A percentile compares a stretch with the other conserved stretches of the same genome.
Evolutionary conservation across 2,329 filamentous ascomycete genomes (phyloP).

Genomic region (Botrytis fabae): DNA sequence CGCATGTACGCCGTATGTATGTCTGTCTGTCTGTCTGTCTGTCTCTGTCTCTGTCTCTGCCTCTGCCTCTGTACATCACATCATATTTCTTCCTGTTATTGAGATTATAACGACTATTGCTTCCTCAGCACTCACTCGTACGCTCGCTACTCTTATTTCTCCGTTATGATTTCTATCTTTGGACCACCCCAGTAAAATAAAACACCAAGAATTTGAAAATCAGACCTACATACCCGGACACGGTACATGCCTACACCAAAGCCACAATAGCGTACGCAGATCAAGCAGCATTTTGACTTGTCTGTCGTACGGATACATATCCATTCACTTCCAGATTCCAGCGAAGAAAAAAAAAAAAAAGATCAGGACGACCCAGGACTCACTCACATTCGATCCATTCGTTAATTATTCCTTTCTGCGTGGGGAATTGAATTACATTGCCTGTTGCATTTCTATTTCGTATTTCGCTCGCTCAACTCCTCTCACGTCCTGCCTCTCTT

Average conservation of each 20-base stretch:
- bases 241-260: constrained; percentile 7
- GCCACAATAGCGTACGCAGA: constrained; percentile 19
- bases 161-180: constrained; percentile 18
- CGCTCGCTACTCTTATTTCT: not conserved
- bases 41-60: not conserved
- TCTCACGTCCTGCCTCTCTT: not conserved
- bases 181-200: constrained; percentile 8
- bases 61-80: not conserved
- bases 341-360: not conserved
- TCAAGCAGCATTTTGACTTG: not conserved
- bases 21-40: too few relatives aligned
- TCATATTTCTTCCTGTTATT: not conserved
- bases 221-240: not conserved
- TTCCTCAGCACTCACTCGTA: not conserved
- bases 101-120: fast-evolving
- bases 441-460: not conserved
- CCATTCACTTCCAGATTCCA: constrained; percentile 1
- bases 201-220: constrained; percentile 3
- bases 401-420: not conserved
- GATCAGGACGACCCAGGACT: not conserved
- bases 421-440: not conserved
- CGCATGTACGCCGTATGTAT: too few relatives aligned
- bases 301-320: constrained; percentile 13
- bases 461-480: not conserved
- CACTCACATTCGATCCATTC: not conserved